phyloP scores from a whole-genome alignment of 2,329 filamentous ascomycete genomes.

The Pseudogymnoascus sp. region DNA sequence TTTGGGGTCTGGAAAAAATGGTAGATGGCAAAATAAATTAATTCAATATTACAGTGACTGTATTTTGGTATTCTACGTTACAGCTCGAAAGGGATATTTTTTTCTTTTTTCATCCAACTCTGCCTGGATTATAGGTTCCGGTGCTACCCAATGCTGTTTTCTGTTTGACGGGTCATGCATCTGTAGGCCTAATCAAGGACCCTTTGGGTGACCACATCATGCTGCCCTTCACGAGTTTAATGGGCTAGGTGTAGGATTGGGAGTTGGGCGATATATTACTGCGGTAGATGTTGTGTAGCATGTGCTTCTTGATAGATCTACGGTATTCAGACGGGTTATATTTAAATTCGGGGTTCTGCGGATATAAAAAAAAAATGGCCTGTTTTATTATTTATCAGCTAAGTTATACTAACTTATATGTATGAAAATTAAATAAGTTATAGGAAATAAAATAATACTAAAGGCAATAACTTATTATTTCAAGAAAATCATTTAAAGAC shows the following conservation, averaged over 20 bases:
- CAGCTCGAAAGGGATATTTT: not conserved
- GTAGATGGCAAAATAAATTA: not conserved
- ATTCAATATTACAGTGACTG: not conserved
- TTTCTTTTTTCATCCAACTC: not conserved
- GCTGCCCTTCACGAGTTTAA: not conserved
- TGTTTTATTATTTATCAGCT: not conserved
- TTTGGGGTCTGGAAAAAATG: not conserved
- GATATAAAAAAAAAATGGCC: not conserved
- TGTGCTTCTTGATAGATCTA: not conserved
- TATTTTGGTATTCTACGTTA: constrained; percentile 1
- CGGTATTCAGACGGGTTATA: not conserved
- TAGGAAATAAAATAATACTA: not conserved
- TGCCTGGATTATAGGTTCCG: not conserved
- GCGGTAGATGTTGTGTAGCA: not conserved
- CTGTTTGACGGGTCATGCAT: not conserved
- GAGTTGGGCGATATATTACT: not conserved
- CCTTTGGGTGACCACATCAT: constrained; percentile 5
- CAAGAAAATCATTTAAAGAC: too few relatives aligned
- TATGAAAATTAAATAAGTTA: not conserved
- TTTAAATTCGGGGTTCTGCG: not conserved
- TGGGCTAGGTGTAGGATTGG: not conserved
- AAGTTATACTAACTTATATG: too few relatives aligned
- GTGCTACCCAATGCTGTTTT: not conserved
- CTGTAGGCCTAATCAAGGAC: constrained; percentile 1
- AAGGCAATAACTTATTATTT: not conserved